phyloP scores from a whole-genome alignment of 305 asterid genomes.

The Plantago coronopus region DNA sequence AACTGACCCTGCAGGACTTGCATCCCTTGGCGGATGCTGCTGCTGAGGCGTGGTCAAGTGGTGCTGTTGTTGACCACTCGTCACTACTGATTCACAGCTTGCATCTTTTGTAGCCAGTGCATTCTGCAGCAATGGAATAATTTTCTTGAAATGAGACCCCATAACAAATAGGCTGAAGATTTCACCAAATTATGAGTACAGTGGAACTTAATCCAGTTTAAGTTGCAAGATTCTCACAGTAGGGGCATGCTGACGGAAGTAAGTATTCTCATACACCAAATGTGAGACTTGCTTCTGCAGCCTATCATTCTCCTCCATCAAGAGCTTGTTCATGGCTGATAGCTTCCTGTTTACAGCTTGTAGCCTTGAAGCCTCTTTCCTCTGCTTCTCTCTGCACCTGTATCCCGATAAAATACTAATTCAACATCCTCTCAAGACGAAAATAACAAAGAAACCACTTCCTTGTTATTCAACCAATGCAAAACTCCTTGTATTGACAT shows the following conservation, averaged over 20 bases:
- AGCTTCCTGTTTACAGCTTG: conserved; percentile 61
- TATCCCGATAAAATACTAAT: conserved; percentile 11
- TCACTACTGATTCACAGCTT: conserved; percentile 95
- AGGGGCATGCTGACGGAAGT: conserved; percentile 46
- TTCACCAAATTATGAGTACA: conserved; percentile 14
- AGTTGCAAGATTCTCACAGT: conserved; percentile 33
- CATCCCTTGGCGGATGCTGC: conserved; percentile 98
- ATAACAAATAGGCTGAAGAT: conserved; percentile 3
- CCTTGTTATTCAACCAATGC: neutral
- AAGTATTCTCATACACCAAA: conserved; percentile 44
- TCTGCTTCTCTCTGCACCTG: conserved; percentile 68
- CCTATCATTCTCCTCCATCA: conserved; percentile 71
- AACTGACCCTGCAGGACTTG: conserved; percentile 96
- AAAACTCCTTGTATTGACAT: neutral
- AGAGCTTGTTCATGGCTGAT: conserved; percentile 60
- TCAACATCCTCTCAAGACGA: neutral
- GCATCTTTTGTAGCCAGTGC: conserved; percentile 78
- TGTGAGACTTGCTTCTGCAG: conserved; percentile 59
- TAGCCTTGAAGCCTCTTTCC: conserved; percentile 60
- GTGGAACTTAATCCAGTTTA: neutral
- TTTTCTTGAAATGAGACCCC: conserved; percentile 19
- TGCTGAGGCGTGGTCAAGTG: conserved; percentile 51
- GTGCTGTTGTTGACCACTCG: conserved; percentile 84
- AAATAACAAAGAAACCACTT: conserved; percentile 4
- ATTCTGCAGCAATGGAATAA: conserved; percentile 41